A percentile compares a stretch with the other conserved stretches of the same genome.
Conservation (phyloP, 495 filamentous ascomycete genomes). For the Apiosordaria backusii region DNA sequence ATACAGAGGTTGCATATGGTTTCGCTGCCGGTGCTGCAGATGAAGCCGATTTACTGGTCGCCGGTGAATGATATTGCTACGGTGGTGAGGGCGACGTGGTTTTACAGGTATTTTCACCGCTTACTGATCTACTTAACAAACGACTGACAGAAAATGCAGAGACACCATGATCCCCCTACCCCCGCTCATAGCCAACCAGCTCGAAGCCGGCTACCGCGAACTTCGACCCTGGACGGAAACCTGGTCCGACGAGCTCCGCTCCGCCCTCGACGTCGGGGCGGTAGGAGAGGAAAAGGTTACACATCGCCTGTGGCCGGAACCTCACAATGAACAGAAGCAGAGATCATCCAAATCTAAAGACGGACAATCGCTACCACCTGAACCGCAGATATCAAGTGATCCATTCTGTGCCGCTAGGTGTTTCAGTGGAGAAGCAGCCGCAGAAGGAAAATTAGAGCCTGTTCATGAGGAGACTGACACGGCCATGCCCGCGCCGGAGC, state of each 20-base stretch:
- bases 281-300: constrained; percentile 87
- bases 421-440: constrained; percentile 53
- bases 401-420: constrained; percentile 53
- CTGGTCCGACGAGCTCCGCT: constrained; percentile 88
- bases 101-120: constrained; percentile 53
- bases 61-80: constrained; percentile 85
- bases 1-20: constrained; percentile 67
- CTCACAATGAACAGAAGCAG: constrained; percentile 10
- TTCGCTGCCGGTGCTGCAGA: constrained; percentile 58
- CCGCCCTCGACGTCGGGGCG: constrained; percentile 84
- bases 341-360: constrained; percentile 37
- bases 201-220: constrained; percentile 83
- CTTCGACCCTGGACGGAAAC: constrained; percentile 88
- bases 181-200: constrained; percentile 80
- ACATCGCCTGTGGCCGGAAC: constrained; percentile 73
- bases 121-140: constrained; percentile 11
- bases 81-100: constrained; percentile 90
- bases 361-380: constrained; percentile 27
- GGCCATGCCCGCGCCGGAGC: constrained; percentile 23
- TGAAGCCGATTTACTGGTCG: constrained; percentile 98
- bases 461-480: constrained; percentile 39
- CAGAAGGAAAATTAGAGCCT: constrained; percentile 47
- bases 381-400: constrained; percentile 50
- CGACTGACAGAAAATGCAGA: constrained; percentile 25
- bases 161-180: constrained; percentile 91